Evolutionary conservation across 1,139 yeast species (phyloP).

Genomic region (Hansenula sp.): DNA sequence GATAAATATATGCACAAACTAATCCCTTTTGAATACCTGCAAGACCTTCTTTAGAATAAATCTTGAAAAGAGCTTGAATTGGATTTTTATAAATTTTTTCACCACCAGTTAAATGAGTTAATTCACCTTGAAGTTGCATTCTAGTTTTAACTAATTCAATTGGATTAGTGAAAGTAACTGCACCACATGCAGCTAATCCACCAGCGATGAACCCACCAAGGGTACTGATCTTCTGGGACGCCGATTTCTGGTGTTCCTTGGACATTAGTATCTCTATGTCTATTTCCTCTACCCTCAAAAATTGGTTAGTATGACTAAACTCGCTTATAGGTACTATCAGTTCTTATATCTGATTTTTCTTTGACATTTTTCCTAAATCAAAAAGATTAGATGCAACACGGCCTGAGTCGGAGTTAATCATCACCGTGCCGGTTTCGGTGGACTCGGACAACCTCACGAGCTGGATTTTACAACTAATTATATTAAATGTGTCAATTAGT

Average conservation of each 20-base stretch:
- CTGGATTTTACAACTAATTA: too few species aligned
- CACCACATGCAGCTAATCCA: constrained; percentile 95
- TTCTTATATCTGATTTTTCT: too few species aligned
- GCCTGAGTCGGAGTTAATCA: too few species aligned
- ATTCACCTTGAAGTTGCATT: constrained; percentile 95
- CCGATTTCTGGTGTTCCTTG: constrained; percentile 19
- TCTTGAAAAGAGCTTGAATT: constrained; percentile 75
- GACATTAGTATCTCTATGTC: too few species aligned
- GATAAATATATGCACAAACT: constrained; percentile 78
- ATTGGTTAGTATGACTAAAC: too few species aligned
- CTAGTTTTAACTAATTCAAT: constrained; percentile 90
- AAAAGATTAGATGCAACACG: too few species aligned
- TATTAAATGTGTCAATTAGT: too few species aligned
- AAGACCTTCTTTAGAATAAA: constrained; percentile 77
- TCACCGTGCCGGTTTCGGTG: too few species aligned
- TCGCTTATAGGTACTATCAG: too few species aligned
- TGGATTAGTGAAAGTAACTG: constrained; percentile 95
- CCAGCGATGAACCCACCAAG: constrained; percentile 90
- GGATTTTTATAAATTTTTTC: constrained; percentile 73
- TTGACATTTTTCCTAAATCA: too few species aligned
- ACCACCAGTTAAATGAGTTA: constrained; percentile 41
- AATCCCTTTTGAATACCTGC: constrained; percentile 88
- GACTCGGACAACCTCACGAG: too few species aligned
- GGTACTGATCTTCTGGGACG: constrained; percentile 51
- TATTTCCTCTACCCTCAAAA: too few species aligned